Evolutionary conservation across 2,329 filamentous ascomycete genomes (phyloP).

Genomic region (Nannizzia gypsea): DNA sequence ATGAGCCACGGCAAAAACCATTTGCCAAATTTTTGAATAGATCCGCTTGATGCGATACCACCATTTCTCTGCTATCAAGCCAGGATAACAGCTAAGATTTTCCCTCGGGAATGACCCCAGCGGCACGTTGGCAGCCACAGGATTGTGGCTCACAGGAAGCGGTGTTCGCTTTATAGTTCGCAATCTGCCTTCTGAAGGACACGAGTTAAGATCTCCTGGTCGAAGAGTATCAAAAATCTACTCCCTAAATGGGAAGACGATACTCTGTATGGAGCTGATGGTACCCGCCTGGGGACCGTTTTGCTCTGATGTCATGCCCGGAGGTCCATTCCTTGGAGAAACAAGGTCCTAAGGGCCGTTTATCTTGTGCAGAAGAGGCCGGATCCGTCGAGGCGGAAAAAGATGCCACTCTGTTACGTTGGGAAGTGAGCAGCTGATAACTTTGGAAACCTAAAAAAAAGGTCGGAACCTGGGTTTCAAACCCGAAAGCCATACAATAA

Average conservation of each 20-base stretch:
- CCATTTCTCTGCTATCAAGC: neutral
- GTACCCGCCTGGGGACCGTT: neutral
- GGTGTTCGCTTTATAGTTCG: neutral
- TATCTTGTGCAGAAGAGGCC: neutral
- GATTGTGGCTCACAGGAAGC: neutral
- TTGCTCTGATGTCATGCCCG: neutral
- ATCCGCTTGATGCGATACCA: conserved; percentile 2
- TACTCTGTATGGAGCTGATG: neutral
- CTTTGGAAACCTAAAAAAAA: neutral
- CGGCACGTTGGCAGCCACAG: neutral
- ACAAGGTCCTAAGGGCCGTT: neutral
- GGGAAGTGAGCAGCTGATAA: neutral
- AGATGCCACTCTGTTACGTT: neutral
- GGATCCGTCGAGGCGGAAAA: neutral
- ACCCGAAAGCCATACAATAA: neutral
- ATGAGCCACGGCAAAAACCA: neutral
- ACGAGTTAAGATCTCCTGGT: neutral
- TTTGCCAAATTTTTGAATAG: neutral
- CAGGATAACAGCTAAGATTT: neutral
- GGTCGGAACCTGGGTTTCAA: neutral
- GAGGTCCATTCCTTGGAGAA: neutral
- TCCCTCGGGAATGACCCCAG: neutral
- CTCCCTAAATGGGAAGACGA: neutral
- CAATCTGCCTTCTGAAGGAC: neutral
- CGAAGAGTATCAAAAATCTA: neutral